Evolutionary conservation across 495 filamentous ascomycete genomes (phyloP), one percentile per base, ranked within the genome.

Genomic region (Bacidia gigantensis): DNA sequence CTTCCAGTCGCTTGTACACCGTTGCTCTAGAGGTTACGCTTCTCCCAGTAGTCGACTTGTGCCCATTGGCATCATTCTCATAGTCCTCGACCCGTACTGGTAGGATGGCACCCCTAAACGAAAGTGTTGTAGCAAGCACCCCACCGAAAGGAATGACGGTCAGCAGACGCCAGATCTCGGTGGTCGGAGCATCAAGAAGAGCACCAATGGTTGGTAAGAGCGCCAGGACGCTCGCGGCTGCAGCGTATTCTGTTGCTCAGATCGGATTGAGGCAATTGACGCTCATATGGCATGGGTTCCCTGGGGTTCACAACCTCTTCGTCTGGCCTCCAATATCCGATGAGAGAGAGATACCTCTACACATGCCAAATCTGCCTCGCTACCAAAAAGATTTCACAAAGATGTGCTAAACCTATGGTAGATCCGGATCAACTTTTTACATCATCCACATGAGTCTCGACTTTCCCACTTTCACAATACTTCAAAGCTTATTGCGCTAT

Each of bases 201-300:
- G 56, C 56, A 42, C 56, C 56, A 14, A 56, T 56, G 0, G 56
- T 58, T 5, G 56, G 56, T 3, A 58, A 43, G 5, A 58, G 46
- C 20, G 26, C 46, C n/a, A 58, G 23, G n/a, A 56, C 53, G 35
- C 45, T 23, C 3, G 56, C 56, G 14, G 56, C 29, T 17, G 18
- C 53, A 20, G 9, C 40, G 24, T 58, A 58, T 18, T 58, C 56
- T 17, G n/a, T n/a, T n/a, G n/a, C n/a, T n/a, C n/a, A n/a, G n/a
- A n/a, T n/a, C n/a, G n/a, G n/a, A n/a, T n/a, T n/a, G n/a, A n/a
- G n/a, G n/a, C n/a, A n/a, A n/a, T n/a, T n/a, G n/a, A n/a, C n/a
- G n/a, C n/a, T n/a, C n/a, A n/a, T n/a, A n/a, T n/a, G n/a, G n/a
- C n/a, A n/a, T n/a, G n/a, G n/a, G n/a, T n/a, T n/a, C n/a, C n/a